phyloP scores from a whole-genome alignment of 768 basidiomycete genomes.

The Pleurotus giganteus region DNA sequence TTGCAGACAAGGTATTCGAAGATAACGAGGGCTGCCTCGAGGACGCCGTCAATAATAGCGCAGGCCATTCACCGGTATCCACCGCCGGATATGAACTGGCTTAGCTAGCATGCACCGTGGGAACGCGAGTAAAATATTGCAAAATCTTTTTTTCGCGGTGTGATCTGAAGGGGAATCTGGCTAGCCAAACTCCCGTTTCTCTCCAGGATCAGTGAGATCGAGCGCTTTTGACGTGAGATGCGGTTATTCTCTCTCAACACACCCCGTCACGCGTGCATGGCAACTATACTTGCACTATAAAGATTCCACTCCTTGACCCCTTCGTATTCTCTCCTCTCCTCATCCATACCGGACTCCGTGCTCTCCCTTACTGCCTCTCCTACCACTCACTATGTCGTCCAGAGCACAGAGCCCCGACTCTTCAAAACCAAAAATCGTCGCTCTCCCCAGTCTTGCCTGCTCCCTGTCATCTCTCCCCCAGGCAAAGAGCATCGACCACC shows the following conservation, averaged over 20 bases:
- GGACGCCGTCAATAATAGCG: not conserved
- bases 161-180: not conserved
- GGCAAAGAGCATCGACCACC: conserved; percentile 65
- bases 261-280: too few species aligned
- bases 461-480: conserved; percentile 68
- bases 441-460: conserved; percentile 71
- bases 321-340: not conserved
- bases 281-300: conserved; percentile 1
- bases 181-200: not conserved
- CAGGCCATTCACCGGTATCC: not conserved
- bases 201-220: not conserved
- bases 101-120: not conserved
- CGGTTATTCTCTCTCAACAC: not conserved
- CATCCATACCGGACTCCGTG: conserved; percentile 15
- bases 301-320: not conserved
- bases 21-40: not conserved
- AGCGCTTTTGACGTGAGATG: not conserved
- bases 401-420: conserved; percentile 34
- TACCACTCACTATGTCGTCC: conserved; percentile 31
- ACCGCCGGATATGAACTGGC: not conserved
- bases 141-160: not conserved
- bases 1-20: not conserved
- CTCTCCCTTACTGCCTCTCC: conserved; percentile 13
- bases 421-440: conserved; percentile 49
- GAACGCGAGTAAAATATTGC: not conserved